Evolutionary conservation across 495 filamentous ascomycete species (phyloP), one percentile per base, ranked within the genome.

Genomic region (Aspergillus olivimuriae): DNA sequence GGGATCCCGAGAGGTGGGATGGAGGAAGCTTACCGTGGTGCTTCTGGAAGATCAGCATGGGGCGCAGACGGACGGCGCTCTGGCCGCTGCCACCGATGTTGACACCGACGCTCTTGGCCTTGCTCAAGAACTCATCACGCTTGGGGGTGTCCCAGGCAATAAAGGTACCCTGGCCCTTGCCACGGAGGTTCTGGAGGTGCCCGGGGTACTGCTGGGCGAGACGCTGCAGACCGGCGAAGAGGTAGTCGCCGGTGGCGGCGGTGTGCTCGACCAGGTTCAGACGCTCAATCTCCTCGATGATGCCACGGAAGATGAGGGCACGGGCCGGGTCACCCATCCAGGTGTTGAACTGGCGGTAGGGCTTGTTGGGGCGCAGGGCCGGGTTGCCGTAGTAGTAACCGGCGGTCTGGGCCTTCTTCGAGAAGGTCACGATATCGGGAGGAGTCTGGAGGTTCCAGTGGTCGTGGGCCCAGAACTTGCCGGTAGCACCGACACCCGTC

Each of bases 281-380:
- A 32, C 81, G 73, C 69, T 94, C 80, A 39, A 98, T 86, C 69
- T 97, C 90, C 31, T 86, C 64, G 58, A 95, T 80, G 66, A 98
- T 96, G 52, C 84, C 88, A 43, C 85, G 79, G 81, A 96, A 98
- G 46, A 97, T 76, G 46, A 97, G 70, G 7, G 88, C 89, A 37
- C 88, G 81, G 8, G 86, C 81, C 21, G 92, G 92, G 69, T 98
- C 92, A 61, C 92, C 92, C 90, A 98, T 96, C 92, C 92, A 98
- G 46, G 94, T 98, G 71, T 98, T 98, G 73, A 97, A 98, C 69
- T 98, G 92, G 39, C 92, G 82, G 77, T 96, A 97, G n/a, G 92
- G 89, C 76, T 91, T 91, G 73, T 95, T 96, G 37, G 92, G 92
- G n/a, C 90, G 77, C 46, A 98, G 76, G 35, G 83, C 77, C 14